Conservation (phyloP, 2,329 filamentous ascomycete genomes). For the Nannizziopsis barbatae region DNA sequence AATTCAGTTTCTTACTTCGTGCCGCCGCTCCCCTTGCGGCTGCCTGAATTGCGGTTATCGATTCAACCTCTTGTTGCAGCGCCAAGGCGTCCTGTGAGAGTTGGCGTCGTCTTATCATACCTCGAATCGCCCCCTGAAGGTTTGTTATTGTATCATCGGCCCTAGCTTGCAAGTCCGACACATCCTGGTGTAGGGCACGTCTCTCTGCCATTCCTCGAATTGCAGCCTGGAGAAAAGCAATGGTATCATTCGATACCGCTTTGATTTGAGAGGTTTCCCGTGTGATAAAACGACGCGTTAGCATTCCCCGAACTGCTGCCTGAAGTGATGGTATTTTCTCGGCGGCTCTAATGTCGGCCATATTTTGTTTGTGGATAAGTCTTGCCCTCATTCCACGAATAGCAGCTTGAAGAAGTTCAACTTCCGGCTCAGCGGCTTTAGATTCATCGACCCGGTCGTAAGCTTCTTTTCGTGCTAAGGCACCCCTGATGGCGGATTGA, state of each 20-base stretch:
- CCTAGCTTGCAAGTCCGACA: slow-evolving; percentile 37
- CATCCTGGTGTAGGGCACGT: slow-evolving; percentile 10
- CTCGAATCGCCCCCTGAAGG: slow-evolving; percentile 49
- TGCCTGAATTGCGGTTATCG: slow-evolving; percentile 28
- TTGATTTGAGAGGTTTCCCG: slow-evolving; percentile 48
- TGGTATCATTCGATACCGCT: slow-evolving; percentile 51
- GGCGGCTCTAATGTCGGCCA: not conserved
- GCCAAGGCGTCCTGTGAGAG: slow-evolving; percentile 20
- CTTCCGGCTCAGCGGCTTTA: slow-evolving; percentile 52
- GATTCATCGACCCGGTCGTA: slow-evolving; percentile 49
- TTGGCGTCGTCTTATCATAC: slow-evolving; percentile 12
- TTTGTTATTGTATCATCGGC: slow-evolving; percentile 34
- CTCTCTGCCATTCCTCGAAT: slow-evolving; percentile 41
- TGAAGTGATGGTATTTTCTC: slow-evolving; percentile 40
- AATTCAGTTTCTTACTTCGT: slow-evolving; percentile 31
- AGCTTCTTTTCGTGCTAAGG: slow-evolving; percentile 32
- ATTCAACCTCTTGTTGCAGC: slow-evolving; percentile 21
- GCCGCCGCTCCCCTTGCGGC: slow-evolving; percentile 18
- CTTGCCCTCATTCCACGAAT: slow-evolving; percentile 41
- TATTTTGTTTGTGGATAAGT: slow-evolving; percentile 9
- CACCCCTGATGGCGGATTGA: slow-evolving; percentile 46
- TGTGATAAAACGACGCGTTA: slow-evolving; percentile 31
- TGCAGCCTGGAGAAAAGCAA: slow-evolving; percentile 44
- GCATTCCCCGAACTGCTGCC: slow-evolving; percentile 42
- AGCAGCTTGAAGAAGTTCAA: slow-evolving; percentile 44